These are phyloP conservation scores for Arthrobotrys pseudoclavata DNA, from an alignment of 2,329 filamentous ascomycete species.

Conservation along the genomic window DNA sequence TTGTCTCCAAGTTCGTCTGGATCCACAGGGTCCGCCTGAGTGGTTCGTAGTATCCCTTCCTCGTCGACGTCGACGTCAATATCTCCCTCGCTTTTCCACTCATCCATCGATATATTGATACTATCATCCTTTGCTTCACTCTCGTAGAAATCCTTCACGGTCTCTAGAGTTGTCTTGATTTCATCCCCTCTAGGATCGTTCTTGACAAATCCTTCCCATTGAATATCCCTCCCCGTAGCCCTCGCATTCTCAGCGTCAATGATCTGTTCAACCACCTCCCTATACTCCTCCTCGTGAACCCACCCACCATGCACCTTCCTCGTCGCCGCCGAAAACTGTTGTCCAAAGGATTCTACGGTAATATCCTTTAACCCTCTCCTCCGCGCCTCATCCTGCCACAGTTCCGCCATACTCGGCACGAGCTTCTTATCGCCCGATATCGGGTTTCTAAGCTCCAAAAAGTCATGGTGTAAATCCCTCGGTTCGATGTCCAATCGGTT, in stretches of 20 bases:
- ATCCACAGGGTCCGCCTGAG: slow-evolving; percentile 63
- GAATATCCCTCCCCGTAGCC: slow-evolving; percentile 67
- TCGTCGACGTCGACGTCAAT: slow-evolving; percentile 78
- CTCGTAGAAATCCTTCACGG: slow-evolving; percentile 86
- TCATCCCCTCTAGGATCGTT: slow-evolving; percentile 70
- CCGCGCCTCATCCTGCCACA: slow-evolving; percentile 91
- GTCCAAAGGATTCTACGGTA: slow-evolving; percentile 76
- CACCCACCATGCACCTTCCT: slow-evolving; percentile 83
- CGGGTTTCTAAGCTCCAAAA: slow-evolving; percentile 79
- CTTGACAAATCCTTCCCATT: slow-evolving; percentile 77
- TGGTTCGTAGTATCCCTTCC: slow-evolving; percentile 62
- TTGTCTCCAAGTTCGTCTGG: slow-evolving; percentile 69
- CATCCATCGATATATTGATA: slow-evolving; percentile 13
- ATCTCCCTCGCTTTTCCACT: slow-evolving; percentile 35
- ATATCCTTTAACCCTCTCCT: slow-evolving; percentile 80
- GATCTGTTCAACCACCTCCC: slow-evolving; percentile 75
- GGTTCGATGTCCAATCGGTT: slow-evolving; percentile 83
- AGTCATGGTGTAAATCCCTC: slow-evolving; percentile 87
- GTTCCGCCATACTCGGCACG: slow-evolving; percentile 90
- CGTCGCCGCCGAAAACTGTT: slow-evolving; percentile 89
- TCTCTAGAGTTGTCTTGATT: slow-evolving; percentile 83
- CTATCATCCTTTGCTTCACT: slow-evolving; percentile 14
- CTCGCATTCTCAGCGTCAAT: slow-evolving; percentile 75
- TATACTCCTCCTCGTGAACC: slow-evolving; percentile 91
- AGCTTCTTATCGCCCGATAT: slow-evolving; percentile 79